Evolutionary conservation across 257 asterid genomes (phyloP), one percentile per base, ranked within the genome.

Genomic region (Cynanchum wilfordii): DNA sequence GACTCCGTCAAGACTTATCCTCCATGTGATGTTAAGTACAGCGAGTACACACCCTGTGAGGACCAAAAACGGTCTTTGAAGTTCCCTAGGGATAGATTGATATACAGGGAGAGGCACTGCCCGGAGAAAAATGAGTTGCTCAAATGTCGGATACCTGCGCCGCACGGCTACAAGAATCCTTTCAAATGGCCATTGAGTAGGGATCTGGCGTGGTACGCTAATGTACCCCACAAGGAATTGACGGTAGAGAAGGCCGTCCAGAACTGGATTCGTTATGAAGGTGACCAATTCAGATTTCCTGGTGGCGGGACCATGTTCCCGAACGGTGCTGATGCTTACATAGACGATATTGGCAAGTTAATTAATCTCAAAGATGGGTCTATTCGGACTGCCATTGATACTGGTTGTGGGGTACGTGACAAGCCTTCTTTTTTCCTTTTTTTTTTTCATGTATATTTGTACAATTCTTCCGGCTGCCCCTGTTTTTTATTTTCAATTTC

Each of bases 301-400:
- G 98, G 98, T 47, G 98, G 97, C 6, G 97, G 97, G 45, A 91
- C 97, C 77, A 91, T 91, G 97, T 91, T 91, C 49, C 96, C 92
- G 0, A 79, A 84, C 58, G 97, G 97, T 5, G 97, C 96, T 17
- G 87, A 78, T 64, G 89, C 94, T 1, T 91, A 89, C 29, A 91
- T 91, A 66, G 91, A 91, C 47, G 93, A 91, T 55, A 84, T 91
- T 69, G 96, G 88, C 7, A 85, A 87, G 71, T 60, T 92, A 75
- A 92, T 92, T 75, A 84, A 88, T 71, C 74, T 92, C 57, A 86
- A 83, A 75, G 93, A 86, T 71, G 96, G 96, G 27, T 86, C 92
- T 25, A 87, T 89, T 69, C 75, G 98, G 65, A 92, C 98, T 0
- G 96, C 98, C 84, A 86, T 92, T 70, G 98, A 92, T 69, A 92